Percentiles rank a stretch among this genome's conserved stretches.
Evolutionary conservation across 2,329 filamentous ascomycete species (phyloP).

Genomic region (Paecilomyces sp.): DNA sequence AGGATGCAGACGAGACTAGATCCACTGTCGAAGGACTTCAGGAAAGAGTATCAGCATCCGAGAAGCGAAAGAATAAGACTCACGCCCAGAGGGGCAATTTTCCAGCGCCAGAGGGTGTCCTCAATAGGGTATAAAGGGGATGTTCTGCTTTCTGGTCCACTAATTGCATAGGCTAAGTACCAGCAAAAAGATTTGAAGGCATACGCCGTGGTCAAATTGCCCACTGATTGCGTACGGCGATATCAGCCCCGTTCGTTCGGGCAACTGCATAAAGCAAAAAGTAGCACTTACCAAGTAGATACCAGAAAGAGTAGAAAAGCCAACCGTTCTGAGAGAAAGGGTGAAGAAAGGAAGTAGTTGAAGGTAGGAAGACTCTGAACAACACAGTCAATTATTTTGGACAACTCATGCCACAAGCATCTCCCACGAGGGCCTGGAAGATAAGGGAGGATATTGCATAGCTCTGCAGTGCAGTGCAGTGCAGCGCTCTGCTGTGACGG

Average conservation of each 20-base stretch:
- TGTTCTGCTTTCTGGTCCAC: background rate
- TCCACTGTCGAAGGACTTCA: slow-evolving; percentile 6
- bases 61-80: background rate
- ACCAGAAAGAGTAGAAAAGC: slow-evolving; percentile 8
- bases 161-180: slow-evolving; percentile 12
- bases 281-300: slow-evolving; percentile 22
- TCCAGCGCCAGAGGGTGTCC: slow-evolving; percentile 7
- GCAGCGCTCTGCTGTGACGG: slow-evolving; percentile 9
- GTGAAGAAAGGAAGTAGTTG: slow-evolving; percentile 10
- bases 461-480: slow-evolving; percentile 9
- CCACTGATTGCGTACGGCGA: slow-evolving; percentile 29
- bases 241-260: slow-evolving; percentile 11
- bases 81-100: slow-evolving; percentile 1
- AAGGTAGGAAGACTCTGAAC: slow-evolving; percentile 10
- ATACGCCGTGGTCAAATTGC: slow-evolving; percentile 28
- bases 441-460: background rate
- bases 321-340: slow-evolving; percentile 7
- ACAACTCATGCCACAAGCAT: background rate
- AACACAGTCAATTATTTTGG: slow-evolving; percentile 8
- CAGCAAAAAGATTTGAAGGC: slow-evolving; percentile 22
- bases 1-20: background rate
- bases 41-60: background rate
- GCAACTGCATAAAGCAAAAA: slow-evolving; percentile 21
- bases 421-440: background rate
- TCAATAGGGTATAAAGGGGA: background rate